Percentiles rank a stretch among this genome's conserved stretches.
phyloP scores from a whole-genome alignment of 2,329 filamentous ascomycete genomes.

The Pseudofabraea citricarpa region DNA sequence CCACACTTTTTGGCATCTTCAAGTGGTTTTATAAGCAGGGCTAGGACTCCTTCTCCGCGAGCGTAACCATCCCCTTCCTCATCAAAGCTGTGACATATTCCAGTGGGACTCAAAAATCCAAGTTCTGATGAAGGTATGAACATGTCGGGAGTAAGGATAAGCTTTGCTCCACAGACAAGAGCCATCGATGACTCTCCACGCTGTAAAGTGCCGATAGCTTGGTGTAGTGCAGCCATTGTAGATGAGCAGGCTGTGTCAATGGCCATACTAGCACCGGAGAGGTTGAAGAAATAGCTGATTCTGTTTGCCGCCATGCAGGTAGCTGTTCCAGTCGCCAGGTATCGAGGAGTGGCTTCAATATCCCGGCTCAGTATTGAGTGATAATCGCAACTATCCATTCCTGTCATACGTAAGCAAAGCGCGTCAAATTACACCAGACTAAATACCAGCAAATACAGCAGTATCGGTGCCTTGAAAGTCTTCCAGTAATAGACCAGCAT shows the following conservation, averaged over 20 bases:
- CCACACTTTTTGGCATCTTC: slow-evolving; percentile 50
- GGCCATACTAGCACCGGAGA: slow-evolving; percentile 2
- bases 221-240: slow-evolving; percentile 47
- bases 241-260: slow-evolving; percentile 54
- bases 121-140: slow-evolving; percentile 3
- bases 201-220: slow-evolving; percentile 44
- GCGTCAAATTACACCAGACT: neutral
- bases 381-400: slow-evolving; percentile 5
- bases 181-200: slow-evolving; percentile 39
- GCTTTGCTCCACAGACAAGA: slow-evolving; percentile 37
- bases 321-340: slow-evolving; percentile 12
- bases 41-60: slow-evolving; percentile 54
- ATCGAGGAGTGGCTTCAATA: slow-evolving; percentile 14
- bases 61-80: slow-evolving; percentile 54
- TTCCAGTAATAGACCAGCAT: slow-evolving; percentile 2
- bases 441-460: slow-evolving; percentile 10
- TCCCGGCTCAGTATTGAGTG: slow-evolving; percentile 12
- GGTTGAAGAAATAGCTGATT: slow-evolving; percentile 18
- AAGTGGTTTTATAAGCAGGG: slow-evolving; percentile 53
- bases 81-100: slow-evolving; percentile 45
- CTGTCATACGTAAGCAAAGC: neutral
- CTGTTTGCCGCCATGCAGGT: slow-evolving; percentile 10
- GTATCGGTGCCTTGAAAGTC: slow-evolving; percentile 5
- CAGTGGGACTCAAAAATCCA: slow-evolving; percentile 40
- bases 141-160: slow-evolving; percentile 10